Percentiles rank a stretch among this genome's conserved stretches.
Conservation (phyloP, 108 stramenopile genomes). For the Discostella stelligeroides region DNA sequence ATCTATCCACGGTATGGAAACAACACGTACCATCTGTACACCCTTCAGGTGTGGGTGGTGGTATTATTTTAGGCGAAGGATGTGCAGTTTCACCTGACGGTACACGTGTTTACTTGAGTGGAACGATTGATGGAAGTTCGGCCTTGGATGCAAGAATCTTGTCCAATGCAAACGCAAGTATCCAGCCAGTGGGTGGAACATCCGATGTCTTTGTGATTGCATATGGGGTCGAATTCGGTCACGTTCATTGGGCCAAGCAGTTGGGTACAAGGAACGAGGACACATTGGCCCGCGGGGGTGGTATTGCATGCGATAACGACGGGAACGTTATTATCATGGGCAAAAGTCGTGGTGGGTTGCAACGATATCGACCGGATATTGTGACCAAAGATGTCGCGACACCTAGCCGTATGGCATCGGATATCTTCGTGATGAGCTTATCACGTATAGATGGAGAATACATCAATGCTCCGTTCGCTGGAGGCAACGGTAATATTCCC, state of each 20-base stretch:
- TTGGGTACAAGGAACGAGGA: conserved; percentile 45
- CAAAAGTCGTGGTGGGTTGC: conserved; percentile 42
- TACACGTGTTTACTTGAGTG: conserved; percentile 31
- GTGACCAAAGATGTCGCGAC: neutral
- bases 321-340: conserved; percentile 48
- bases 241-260: conserved; percentile 44
- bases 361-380: conserved; percentile 33
- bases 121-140: conserved; percentile 44
- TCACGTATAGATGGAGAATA: conserved; percentile 22
- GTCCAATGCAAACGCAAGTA: conserved; percentile 7
- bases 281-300: conserved; percentile 47
- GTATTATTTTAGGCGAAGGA: conserved; percentile 43
- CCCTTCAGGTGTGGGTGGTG: conserved; percentile 32
- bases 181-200: conserved; percentile 32
- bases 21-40: conserved; percentile 39
- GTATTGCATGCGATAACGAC: conserved; percentile 35
- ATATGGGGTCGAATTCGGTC: conserved; percentile 42
- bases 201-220: conserved; percentile 48
- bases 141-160: conserved; percentile 28
- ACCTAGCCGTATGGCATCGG: conserved; percentile 25
- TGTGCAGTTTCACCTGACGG: conserved; percentile 48
- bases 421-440: conserved; percentile 43
- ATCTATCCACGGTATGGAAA: conserved; percentile 48
- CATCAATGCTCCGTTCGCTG: conserved; percentile 42
- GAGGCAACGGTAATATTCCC: too few species aligned